phyloP scores from a whole-genome alignment of 768 basidiomycete species.

The Psilocybe azurescens region DNA sequence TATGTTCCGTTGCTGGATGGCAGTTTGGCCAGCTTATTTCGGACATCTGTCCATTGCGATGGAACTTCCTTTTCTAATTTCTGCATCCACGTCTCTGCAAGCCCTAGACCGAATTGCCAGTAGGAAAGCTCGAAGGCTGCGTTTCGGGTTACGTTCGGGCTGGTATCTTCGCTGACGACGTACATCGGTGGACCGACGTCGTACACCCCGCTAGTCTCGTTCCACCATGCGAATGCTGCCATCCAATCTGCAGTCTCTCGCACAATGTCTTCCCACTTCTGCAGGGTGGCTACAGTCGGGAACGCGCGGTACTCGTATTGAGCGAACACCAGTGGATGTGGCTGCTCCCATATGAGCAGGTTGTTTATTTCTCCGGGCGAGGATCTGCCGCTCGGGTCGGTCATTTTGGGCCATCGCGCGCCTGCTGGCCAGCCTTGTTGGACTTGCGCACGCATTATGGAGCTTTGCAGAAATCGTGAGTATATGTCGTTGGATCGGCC shows the following conservation, averaged over 20 bases:
- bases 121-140: slow-evolving; percentile 65
- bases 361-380: slow-evolving; percentile 67
- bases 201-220: slow-evolving; percentile 49
- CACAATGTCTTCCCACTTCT: slow-evolving; percentile 58
- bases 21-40: slow-evolving; percentile 51
- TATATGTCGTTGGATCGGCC: slow-evolving; percentile 49
- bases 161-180: slow-evolving; percentile 60
- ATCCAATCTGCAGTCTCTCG: slow-evolving; percentile 64
- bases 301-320: slow-evolving; percentile 59
- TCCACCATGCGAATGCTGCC: slow-evolving; percentile 59
- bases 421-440: slow-evolving; percentile 56
- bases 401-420: slow-evolving; percentile 72
- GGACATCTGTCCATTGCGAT: slow-evolving; percentile 47
- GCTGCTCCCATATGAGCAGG: slow-evolving; percentile 67
- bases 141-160: slow-evolving; percentile 57
- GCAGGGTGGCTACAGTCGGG: slow-evolving; percentile 29
- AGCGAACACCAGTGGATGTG: slow-evolving; percentile 63
- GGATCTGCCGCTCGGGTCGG: slow-evolving; percentile 61
- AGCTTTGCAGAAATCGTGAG: slow-evolving; percentile 49
- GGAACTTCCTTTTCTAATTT: slow-evolving; percentile 47
- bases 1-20: slow-evolving; percentile 58
- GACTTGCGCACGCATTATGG: slow-evolving; percentile 47
- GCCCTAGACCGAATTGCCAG: slow-evolving; percentile 55
- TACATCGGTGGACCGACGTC: slow-evolving; percentile 68
- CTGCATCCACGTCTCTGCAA: slow-evolving; percentile 56